Percentiles rank a stretch among this genome's conserved stretches.
Evolutionary conservation across 306 rosid species (phyloP).

Genomic region (Acacia acuminata): DNA sequence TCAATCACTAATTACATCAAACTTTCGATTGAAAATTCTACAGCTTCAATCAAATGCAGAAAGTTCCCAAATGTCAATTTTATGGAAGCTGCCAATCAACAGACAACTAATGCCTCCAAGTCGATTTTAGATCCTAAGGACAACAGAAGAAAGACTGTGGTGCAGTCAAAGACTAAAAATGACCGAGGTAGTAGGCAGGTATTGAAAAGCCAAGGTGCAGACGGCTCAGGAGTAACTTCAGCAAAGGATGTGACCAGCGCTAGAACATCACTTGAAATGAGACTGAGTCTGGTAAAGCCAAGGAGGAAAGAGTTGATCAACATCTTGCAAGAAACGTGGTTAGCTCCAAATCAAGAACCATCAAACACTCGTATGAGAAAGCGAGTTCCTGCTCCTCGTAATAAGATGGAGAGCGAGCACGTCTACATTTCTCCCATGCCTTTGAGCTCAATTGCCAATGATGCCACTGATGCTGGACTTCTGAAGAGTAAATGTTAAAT

Average conservation of each 20-base stretch:
- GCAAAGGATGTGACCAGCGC: conserved; percentile 46
- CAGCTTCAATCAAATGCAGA: conserved; percentile 30
- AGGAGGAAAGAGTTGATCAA: conserved; percentile 58
- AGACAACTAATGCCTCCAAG: conserved; percentile 26
- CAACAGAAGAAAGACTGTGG: conserved; percentile 28
- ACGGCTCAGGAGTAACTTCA: conserved; percentile 51
- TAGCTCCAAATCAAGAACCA: conserved; percentile 34
- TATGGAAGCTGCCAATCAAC: conserved; percentile 27
- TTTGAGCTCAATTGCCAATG: conserved; percentile 33
- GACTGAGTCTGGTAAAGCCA: conserved; percentile 46
- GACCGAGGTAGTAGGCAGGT: conserved; percentile 27
- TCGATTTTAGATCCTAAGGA: conserved; percentile 32
- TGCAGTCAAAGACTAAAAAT: conserved; percentile 27
- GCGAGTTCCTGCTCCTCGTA: conserved; percentile 49
- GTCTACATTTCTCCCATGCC: conserved; percentile 51
- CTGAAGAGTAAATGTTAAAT: conserved; percentile 35
- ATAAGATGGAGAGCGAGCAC: conserved; percentile 35
- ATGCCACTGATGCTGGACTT: conserved; percentile 35
- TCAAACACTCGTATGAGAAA: conserved; percentile 51
- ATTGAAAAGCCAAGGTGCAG: conserved; percentile 53
- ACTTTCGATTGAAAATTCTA: conserved; percentile 22
- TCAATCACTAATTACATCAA: not conserved
- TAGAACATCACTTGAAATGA: conserved; percentile 39
- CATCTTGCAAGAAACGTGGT: conserved; percentile 47
- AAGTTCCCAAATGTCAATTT: conserved; percentile 37